Evolutionary conservation across 192 early-diverging fungal genomes (phyloP).

Genomic region (Coemansia sp.): DNA sequence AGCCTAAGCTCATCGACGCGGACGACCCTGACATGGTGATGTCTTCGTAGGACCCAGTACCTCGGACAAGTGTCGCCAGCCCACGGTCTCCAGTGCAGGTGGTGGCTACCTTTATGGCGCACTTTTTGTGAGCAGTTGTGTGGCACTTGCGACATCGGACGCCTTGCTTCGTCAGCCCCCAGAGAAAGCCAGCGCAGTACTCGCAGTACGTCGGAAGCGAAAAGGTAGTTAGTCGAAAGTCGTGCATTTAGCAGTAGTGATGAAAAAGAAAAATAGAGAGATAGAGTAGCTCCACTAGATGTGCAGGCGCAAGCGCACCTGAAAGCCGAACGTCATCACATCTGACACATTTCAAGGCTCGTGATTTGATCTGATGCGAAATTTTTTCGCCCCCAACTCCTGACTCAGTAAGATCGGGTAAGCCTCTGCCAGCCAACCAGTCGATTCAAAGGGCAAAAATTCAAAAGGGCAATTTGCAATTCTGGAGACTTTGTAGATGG

Average conservation of each 20-base stretch:
- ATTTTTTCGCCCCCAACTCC: conserved; percentile 9
- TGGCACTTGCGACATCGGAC: conserved; percentile 60
- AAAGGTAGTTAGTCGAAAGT: conserved; percentile 57
- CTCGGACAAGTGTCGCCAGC: conserved; percentile 28
- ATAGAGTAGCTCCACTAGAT: too few relatives aligned
- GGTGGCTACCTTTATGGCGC: conserved; percentile 43
- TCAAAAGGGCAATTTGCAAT: background rate
- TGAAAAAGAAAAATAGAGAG: background rate
- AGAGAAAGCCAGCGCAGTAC: conserved; percentile 66
- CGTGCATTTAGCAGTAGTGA: conserved; percentile 48
- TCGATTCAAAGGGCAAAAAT: background rate
- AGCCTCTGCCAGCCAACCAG: background rate
- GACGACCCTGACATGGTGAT: conserved; percentile 1
- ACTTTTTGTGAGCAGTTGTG: conserved; percentile 59
- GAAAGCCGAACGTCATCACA: background rate
- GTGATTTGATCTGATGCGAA: conserved; percentile 8
- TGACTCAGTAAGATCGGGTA: background rate
- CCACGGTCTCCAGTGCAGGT: conserved; percentile 38
- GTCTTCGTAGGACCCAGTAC: background rate
- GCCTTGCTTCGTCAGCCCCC: conserved; percentile 70
- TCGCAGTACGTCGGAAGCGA: conserved; percentile 67
- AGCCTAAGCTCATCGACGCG: background rate
- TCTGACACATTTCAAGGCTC: background rate
- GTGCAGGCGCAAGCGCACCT: background rate
- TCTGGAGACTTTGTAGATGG: background rate